phyloP scores from a whole-genome alignment of 495 filamentous ascomycete genomes.

The Penicillium longicatenatum region DNA sequence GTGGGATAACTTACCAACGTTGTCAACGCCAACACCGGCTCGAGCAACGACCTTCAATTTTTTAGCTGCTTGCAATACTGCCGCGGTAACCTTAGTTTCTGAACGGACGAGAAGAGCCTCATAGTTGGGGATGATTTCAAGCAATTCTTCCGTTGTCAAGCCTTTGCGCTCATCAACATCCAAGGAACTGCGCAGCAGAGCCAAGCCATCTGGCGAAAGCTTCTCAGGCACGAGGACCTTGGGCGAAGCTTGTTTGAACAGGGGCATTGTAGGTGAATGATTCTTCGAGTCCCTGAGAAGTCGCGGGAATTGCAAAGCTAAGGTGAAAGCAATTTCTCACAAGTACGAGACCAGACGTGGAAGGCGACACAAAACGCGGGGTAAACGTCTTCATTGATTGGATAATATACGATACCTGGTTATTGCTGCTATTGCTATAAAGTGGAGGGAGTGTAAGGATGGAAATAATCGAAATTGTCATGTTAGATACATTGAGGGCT shows the following conservation, averaged over 20 bases:
- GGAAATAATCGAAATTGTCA: too few species aligned
- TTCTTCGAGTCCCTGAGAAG: too few species aligned
- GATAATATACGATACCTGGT: too few species aligned
- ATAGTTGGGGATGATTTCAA: slow-evolving; percentile 60
- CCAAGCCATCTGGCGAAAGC: slow-evolving; percentile 70
- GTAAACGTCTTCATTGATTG: too few species aligned
- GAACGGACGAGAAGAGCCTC: slow-evolving; percentile 71
- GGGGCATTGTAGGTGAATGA: too few species aligned
- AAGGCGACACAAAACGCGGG: too few species aligned
- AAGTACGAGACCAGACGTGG: too few species aligned
- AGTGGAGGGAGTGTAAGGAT: too few species aligned
- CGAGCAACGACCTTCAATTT: slow-evolving; percentile 71
- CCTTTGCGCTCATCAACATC: slow-evolving; percentile 61
- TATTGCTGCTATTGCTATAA: too few species aligned
- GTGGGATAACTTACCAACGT: slow-evolving; percentile 49
- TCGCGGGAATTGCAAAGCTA: too few species aligned
- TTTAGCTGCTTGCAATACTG: slow-evolving; percentile 57
- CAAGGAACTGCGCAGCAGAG: slow-evolving; percentile 56
- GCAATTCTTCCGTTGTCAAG: slow-evolving; percentile 56
- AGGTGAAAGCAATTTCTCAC: too few species aligned
- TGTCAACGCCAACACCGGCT: slow-evolving; percentile 75
- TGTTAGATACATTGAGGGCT: too few species aligned
- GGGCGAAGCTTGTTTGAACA: slow-evolving; percentile 32
- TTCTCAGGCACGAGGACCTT: slow-evolving; percentile 72
- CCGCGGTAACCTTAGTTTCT: slow-evolving; percentile 68